Evolutionary conservation across 805 yeast genomes (phyloP), one percentile per base, ranked within the genome.

Genomic region (Lipomyces lipofer): DNA sequence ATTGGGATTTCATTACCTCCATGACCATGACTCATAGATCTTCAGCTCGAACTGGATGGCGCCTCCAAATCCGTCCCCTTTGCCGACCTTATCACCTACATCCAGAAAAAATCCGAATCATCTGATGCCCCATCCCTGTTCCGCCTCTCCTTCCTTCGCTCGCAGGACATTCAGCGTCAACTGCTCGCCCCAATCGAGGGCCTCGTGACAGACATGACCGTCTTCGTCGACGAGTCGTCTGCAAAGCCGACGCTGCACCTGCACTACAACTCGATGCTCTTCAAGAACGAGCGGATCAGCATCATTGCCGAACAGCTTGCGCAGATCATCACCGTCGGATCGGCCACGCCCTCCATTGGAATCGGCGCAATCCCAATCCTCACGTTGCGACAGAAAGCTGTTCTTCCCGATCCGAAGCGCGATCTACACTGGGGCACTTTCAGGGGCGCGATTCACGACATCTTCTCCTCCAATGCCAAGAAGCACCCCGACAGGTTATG

Each of bases 361-460:
- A 78, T 88, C 51, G 82, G 94, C 43, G 75, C 81, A 56, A 78
- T 87, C 28, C 78, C 81, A 39, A 75, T 94, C 60, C 73, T 88
- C 52, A 89, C 98, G 1, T 65, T 72, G n/a, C 69, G 83, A 1
- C 96, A 90, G 64, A 67, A 64, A 43, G 59, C 69, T 0, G 71
- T 76, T 1, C 75, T 95, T 52, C 99, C 99, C 5, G 91, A 91
- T 68, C 98, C 99, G 42, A 87, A 89, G 7, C 69, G 74, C 8
- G 86, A 90, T 64, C 77, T 94, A 60, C 96, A 90, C 71, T 94
- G 97, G 97, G 76, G 84, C 39, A 86, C 86, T 27, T 94, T 82
- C 71, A 79, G 95, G 62, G 99, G 99, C 43, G 91, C 98, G 13
- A 95, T 94, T 64, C 99, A 94, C 67, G 99, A 94, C 66, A 91